Base-by-base conservation (phyloP, 345 rosid genomes). In the Camelina laxa region DNA sequence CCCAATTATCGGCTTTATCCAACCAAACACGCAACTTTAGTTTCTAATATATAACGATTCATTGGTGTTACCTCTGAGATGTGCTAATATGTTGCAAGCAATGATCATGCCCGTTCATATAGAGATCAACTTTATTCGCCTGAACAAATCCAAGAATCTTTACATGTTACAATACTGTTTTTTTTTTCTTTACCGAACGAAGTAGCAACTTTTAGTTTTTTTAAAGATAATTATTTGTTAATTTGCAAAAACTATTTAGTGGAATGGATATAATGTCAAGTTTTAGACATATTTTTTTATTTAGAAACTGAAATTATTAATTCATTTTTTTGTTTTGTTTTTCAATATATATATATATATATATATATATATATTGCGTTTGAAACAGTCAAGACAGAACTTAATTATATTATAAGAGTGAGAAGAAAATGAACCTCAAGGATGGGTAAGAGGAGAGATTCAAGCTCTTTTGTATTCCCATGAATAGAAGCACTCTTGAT, bases 31-130 rank as follows among this genome's bases (percentile, higher is more conserved):
- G 4, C 5, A 53, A 2, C 10, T 30, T 30, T 44, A 24, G 24
- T 9, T 49, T 49, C 15, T 33, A 33, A 7, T 38, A 36, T 49
- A 62, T 63, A 12, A n/a, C n/a, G 16, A 21, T 44, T 4, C 24
- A 33, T 63, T 3, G 51, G 33, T 42, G 15, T 20, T 73, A 85
- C 87, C 89, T 79, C 38, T 68, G 60, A 7, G 75, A 22, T 66
- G 80, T 82, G 44, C 68, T 70, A 4, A 85, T 78, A 63, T 85
- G 89, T 80, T 87, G 72, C 75, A 87, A 74, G 82, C 88, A 85
- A 72, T 87, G 88, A 42, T 87, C 91, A 54, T 87, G 91, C 20
- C 87, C 89, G 39, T 87, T 87, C 56, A 87, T 60, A 67, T 85
- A 87, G 35, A 85, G 70, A 72, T 84, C 85, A 12, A 80, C 86